phyloP scores from a whole-genome alignment of 2,329 filamentous ascomycete genomes.

The Stagonosporopsis rhizophila region DNA sequence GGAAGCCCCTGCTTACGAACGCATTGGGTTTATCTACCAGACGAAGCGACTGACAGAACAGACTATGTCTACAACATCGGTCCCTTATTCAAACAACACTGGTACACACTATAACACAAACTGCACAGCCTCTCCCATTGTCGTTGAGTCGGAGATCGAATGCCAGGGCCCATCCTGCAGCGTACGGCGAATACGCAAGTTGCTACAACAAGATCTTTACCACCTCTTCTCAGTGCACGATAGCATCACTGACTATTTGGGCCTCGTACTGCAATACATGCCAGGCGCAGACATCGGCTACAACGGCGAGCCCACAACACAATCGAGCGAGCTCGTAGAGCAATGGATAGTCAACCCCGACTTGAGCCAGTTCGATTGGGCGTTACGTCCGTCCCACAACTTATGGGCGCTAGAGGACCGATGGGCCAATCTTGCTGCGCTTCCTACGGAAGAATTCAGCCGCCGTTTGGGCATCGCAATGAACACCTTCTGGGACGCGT shows the following conservation, averaged over 20 bases:
- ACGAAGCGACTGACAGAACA: background rate
- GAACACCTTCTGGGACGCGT: conserved; percentile 20
- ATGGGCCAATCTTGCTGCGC: background rate
- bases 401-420: background rate
- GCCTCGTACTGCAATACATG: background rate
- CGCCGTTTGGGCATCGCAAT: conserved; percentile 13
- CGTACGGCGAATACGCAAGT: background rate
- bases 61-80: background rate
- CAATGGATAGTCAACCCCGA: background rate
- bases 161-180: background rate
- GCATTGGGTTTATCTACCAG: background rate
- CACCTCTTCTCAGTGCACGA: background rate
- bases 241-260: background rate
- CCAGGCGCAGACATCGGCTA: background rate
- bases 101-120: background rate
- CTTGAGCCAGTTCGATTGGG: background rate
- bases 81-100: background rate
- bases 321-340: background rate
- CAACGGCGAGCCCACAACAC: background rate
- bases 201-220: background rate
- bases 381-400: background rate
- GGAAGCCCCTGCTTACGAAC: background rate
- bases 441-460: conserved; percentile 1
- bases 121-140: background rate
- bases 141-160: background rate